Evolutionary conservation across 176 grass and related monocot species (phyloP), one percentile per base, ranked within the genome.

Genomic region (Raddia distichophylla): DNA sequence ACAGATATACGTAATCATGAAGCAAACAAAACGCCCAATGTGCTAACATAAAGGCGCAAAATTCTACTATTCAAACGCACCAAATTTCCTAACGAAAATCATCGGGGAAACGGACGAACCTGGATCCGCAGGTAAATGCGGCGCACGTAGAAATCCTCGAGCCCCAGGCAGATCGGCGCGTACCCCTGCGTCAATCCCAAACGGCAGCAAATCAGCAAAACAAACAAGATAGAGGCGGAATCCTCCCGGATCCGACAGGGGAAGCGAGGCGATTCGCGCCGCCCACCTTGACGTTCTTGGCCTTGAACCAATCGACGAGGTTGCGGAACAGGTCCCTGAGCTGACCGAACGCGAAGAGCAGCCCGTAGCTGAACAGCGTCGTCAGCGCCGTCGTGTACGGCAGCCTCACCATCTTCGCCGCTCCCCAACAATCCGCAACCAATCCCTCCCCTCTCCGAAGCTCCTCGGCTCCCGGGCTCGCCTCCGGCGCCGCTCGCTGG

Each of bases 61-160:
- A 0, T 19, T 55, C 48, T 46, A 50, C 16, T 34, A 13, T 32
- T 14, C 17, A 51, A 51, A 37, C 20, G 8, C 46, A 19, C 5
- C 8, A 8, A 13, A 78, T 71, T 88, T 83, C 51, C 48, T 55
- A 66, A 3, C 3, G 27, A 17, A 62, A 58, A 37, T 11, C 16
- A 88, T 74, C 40, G 20, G 71, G 59, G 64, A 60, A 27, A 46
- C 49, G 7, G 45, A 46, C 49, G 10, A 50, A 91, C 91, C 91
- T 91, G 87, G 80, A 93, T 91, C 61, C 91, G 83, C 62, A 93
- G 67, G 64, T 97, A 91, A 20, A 96, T 85, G 46, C 93, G 93
- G 15, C 93, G 93, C 54, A 87, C 83, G 52, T 96, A 96, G 76
- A 96, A 96, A 90, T 96, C 93, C 71, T 96, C 93, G 33, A 93